These are phyloP conservation scores for Lunularia cruciata DNA, from an alignment of 225 moss, liverwort and hornwort species.

Conservation along the genomic window DNA sequence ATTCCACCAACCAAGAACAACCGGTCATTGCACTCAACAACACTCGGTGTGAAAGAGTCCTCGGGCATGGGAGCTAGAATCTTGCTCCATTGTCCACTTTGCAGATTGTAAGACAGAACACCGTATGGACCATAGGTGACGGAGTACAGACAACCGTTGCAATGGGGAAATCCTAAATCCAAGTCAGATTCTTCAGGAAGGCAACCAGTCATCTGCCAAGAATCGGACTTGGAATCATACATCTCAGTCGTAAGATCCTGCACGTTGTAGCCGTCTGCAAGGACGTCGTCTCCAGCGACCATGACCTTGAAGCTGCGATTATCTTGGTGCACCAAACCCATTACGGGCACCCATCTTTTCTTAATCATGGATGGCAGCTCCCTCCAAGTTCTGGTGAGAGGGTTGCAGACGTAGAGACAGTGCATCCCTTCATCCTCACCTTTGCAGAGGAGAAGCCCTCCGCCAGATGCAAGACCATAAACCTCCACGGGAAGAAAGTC, in stretches of 20 bases:
- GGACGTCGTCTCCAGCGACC: slow-evolving; percentile 35
- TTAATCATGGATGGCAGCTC: slow-evolving; percentile 31
- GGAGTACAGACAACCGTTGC: slow-evolving; percentile 27
- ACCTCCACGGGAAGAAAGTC: slow-evolving; percentile 26
- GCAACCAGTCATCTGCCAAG: slow-evolving; percentile 25
- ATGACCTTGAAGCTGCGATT: slow-evolving; percentile 31
- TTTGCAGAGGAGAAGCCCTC: slow-evolving; percentile 31
- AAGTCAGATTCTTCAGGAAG: slow-evolving; percentile 18
- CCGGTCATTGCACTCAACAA: slow-evolving; percentile 30
- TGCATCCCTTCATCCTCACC: slow-evolving; percentile 15
- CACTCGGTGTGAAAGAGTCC: slow-evolving; percentile 23
- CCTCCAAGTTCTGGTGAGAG: slow-evolving; percentile 32
- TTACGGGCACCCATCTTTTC: slow-evolving; percentile 26
- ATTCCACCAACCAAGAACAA: slow-evolving; percentile 34
- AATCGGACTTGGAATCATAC: slow-evolving; percentile 27
- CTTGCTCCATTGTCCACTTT: slow-evolving; percentile 23
- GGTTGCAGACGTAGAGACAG: slow-evolving; percentile 33
- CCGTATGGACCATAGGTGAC: slow-evolving; percentile 31
- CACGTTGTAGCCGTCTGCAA: slow-evolving; percentile 25
- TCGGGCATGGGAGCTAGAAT: slow-evolving; percentile 26
- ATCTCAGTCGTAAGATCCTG: slow-evolving; percentile 34
- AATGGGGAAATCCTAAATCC: slow-evolving; percentile 21
- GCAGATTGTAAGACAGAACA: slow-evolving; percentile 22
- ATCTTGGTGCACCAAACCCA: slow-evolving; percentile 20
- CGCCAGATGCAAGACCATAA: slow-evolving; percentile 27